Percentiles rank a stretch among this genome's conserved stretches.
Evolutionary conservation across 441 rosid species (phyloP).

Genomic region (Brassica balearica): DNA sequence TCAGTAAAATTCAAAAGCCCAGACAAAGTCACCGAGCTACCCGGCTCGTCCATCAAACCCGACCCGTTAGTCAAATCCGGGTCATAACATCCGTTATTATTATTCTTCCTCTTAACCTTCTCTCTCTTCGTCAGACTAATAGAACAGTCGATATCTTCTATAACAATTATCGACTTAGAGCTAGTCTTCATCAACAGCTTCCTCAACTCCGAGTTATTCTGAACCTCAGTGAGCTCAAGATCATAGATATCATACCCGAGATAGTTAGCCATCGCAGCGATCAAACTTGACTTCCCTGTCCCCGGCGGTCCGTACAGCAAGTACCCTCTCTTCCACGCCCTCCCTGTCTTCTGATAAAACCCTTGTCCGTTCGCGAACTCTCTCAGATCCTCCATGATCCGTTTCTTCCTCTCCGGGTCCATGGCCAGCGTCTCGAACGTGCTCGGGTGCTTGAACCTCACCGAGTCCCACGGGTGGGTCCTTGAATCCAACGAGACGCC

Average conservation of each 20-base stretch:
- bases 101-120: slow-evolving; percentile 36
- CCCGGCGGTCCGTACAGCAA: slow-evolving; percentile 84
- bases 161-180: slow-evolving; percentile 84
- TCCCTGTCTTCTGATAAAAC: slow-evolving; percentile 80
- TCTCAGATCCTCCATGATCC: slow-evolving; percentile 67
- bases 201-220: slow-evolving; percentile 73
- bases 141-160: slow-evolving; percentile 94
- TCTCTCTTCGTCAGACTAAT: slow-evolving; percentile 65
- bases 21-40: slow-evolving; percentile 65
- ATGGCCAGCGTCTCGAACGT: slow-evolving; percentile 89
- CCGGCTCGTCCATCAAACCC: slow-evolving; percentile 50
- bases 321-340: slow-evolving; percentile 88
- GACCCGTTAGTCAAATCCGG: slow-evolving; percentile 53
- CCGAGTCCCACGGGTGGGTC: slow-evolving; percentile 96
- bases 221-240: slow-evolving; percentile 77
- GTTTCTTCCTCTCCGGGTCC: slow-evolving; percentile 66
- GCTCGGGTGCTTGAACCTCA: slow-evolving; percentile 89
- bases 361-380: slow-evolving; percentile 67
- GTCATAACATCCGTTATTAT: slow-evolving; percentile 24
- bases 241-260: slow-evolving; percentile 78
- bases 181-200: slow-evolving; percentile 82
- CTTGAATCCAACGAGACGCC: slow-evolving; percentile 85
- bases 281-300: slow-evolving; percentile 83
- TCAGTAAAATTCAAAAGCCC: slow-evolving; percentile 91
- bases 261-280: slow-evolving; percentile 85